These are phyloP conservation scores for Xylaria sp. DNA, from an alignment of 495 filamentous ascomycete species.

Conservation along the genomic window DNA sequence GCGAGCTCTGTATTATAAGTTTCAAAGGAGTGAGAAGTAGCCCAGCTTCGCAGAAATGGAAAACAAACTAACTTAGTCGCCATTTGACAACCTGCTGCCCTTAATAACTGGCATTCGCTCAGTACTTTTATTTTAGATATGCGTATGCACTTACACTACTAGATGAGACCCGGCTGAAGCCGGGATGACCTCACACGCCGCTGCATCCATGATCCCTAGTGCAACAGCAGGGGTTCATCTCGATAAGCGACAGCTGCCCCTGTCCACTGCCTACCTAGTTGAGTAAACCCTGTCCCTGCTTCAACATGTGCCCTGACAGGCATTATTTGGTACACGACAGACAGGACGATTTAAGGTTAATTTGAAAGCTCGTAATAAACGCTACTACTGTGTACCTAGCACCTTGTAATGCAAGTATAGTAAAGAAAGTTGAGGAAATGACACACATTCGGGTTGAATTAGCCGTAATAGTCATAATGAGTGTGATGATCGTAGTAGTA, in stretches of 20 bases:
- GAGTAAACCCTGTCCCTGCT: too few relatives aligned
- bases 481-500: not conserved
- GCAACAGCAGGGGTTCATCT: not conserved
- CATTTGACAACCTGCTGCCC: not conserved
- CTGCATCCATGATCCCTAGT: not conserved
- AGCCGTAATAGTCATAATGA: not conserved
- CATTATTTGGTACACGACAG: too few relatives aligned
- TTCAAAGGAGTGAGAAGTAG: not conserved
- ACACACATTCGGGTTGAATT: not conserved
- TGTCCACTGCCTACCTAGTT: too few relatives aligned
- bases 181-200: not conserved
- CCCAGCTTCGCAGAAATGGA: not conserved
- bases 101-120: not conserved
- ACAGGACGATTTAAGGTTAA: too few relatives aligned
- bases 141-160: too few relatives aligned
- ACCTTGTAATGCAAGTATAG: too few relatives aligned
- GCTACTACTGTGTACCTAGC: too few relatives aligned
- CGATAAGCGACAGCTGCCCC: not conserved
- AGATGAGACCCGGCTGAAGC: slow-evolving; percentile 13
- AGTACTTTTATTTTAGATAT: too few relatives aligned
- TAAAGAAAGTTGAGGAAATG: not conserved
- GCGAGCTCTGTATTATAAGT: not conserved
- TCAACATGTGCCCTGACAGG: too few relatives aligned
- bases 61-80: not conserved
- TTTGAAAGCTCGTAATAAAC: too few relatives aligned